Conservation (phyloP, 441 rosid species). For the Pelargonium citronellum region DNA sequence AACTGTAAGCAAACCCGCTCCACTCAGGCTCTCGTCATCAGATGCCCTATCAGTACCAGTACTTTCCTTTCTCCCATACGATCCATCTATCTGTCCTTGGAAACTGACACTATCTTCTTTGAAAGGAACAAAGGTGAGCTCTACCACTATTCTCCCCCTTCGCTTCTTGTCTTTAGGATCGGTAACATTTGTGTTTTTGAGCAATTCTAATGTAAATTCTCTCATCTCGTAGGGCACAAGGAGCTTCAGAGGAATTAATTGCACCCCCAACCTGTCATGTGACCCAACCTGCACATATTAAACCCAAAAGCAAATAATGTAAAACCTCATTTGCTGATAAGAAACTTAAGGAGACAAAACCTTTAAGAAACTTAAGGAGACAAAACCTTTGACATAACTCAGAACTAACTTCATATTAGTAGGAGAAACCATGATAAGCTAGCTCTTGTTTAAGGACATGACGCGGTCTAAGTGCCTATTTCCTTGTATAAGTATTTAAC, state of each 20-base stretch:
- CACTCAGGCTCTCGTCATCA: constrained; percentile 32
- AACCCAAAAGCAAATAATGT: constrained; percentile 1
- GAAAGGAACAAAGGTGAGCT: constrained; percentile 62
- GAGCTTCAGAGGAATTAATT: constrained; percentile 51
- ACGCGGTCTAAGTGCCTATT: too few relatives aligned
- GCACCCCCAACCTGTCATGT: constrained; percentile 79
- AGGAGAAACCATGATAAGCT: not conserved
- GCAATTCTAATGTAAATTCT: constrained; percentile 55
- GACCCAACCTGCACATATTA: constrained; percentile 49
- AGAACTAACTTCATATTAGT: too few relatives aligned
- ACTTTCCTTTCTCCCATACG: constrained; percentile 32
- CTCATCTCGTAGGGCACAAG: constrained; percentile 44
- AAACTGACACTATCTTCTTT: constrained; percentile 47
- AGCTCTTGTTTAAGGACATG: too few relatives aligned
- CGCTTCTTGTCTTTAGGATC: constrained; percentile 45
- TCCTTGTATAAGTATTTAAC: too few relatives aligned
- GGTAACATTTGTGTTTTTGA: constrained; percentile 43
- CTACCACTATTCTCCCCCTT: constrained; percentile 56
- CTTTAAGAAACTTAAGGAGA: too few relatives aligned
- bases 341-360: too few relatives aligned
- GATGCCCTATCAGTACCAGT: constrained; percentile 29
- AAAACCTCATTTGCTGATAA: too few relatives aligned
- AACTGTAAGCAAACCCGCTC: constrained; percentile 78
- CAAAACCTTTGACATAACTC: too few relatives aligned
- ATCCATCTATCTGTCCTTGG: constrained; percentile 23